Evolutionary conservation across 257 asterid genomes (phyloP).

Genomic region (Thymus quinquecostatus): DNA sequence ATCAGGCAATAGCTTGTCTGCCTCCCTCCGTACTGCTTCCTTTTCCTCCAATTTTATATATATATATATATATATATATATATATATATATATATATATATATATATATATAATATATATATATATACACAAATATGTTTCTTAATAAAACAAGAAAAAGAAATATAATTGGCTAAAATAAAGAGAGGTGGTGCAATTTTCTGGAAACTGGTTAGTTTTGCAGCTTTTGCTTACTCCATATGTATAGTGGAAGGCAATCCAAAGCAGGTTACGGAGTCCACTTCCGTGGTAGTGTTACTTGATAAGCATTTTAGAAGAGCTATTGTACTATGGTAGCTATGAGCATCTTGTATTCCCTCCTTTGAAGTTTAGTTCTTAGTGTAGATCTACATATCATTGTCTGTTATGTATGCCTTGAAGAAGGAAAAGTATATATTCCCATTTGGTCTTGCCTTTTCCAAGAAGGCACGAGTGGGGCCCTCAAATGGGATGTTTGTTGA

Average conservation of each 20-base stretch:
- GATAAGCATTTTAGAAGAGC: background rate
- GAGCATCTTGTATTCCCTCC: background rate
- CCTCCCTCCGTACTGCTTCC: background rate
- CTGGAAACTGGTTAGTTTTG: background rate
- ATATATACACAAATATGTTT: background rate
- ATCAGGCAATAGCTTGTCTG: background rate
- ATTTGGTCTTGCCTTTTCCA: constrained; percentile 18
- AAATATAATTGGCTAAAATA: background rate
- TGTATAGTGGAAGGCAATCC: background rate
- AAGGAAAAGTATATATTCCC: background rate
- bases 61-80: background rate
- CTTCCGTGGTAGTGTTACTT: background rate
- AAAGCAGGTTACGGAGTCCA: background rate
- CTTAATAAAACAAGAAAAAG: background rate
- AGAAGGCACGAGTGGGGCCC: constrained; percentile 11
- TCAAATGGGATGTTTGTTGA: background rate
- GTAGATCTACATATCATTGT: background rate
- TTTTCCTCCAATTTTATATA: background rate
- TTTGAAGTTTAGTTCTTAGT: background rate
- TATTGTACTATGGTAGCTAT: background rate
- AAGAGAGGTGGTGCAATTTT: background rate
- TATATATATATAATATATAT: background rate
- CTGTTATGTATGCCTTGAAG: background rate
- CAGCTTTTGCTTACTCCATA: background rate
- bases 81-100: background rate